Evolutionary conservation across 805 yeast species (phyloP).

Genomic region (Jamesozyma hellenica): DNA sequence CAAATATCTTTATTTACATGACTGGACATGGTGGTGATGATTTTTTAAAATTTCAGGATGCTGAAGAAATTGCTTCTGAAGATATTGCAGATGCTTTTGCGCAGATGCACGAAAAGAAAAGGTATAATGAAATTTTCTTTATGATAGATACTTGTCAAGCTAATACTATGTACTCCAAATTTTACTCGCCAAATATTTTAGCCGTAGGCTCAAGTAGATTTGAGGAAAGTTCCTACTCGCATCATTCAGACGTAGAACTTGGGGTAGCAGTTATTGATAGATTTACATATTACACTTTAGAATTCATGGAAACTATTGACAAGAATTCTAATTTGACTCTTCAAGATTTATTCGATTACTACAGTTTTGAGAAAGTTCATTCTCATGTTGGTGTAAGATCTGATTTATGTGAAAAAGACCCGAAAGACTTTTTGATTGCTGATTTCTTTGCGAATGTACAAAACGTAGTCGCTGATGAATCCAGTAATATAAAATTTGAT

Average conservation of each 20-base stretch:
- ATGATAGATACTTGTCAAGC: slow-evolving; percentile 99
- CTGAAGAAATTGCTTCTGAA: slow-evolving; percentile 91
- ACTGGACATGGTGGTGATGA: slow-evolving; percentile 99
- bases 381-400: slow-evolving; percentile 90
- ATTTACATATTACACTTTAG: slow-evolving; percentile 85
- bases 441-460: slow-evolving; percentile 94
- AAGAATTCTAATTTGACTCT: slow-evolving; percentile 66
- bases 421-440: slow-evolving; percentile 59
- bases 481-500: slow-evolving; percentile 25
- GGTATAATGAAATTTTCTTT: slow-evolving; percentile 90
- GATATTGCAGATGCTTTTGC: slow-evolving; percentile 96
- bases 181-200: slow-evolving; percentile 84
- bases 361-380: slow-evolving; percentile 76
- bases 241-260: slow-evolving; percentile 87
- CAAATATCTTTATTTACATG: slow-evolving; percentile 87
- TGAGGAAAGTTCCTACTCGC: slow-evolving; percentile 88
- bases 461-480: slow-evolving; percentile 53
- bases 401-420: slow-evolving; percentile 60
- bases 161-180: slow-evolving; percentile 88
- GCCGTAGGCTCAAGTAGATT: slow-evolving; percentile 86
- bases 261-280: slow-evolving; percentile 98
- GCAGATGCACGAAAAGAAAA: slow-evolving; percentile 91
- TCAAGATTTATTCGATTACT: slow-evolving; percentile 75
- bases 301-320: slow-evolving; percentile 73
- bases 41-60: slow-evolving; percentile 94